phyloP scores from a whole-genome alignment of 176 grass and related monocot species.

The Thinopyrum elongatum region DNA sequence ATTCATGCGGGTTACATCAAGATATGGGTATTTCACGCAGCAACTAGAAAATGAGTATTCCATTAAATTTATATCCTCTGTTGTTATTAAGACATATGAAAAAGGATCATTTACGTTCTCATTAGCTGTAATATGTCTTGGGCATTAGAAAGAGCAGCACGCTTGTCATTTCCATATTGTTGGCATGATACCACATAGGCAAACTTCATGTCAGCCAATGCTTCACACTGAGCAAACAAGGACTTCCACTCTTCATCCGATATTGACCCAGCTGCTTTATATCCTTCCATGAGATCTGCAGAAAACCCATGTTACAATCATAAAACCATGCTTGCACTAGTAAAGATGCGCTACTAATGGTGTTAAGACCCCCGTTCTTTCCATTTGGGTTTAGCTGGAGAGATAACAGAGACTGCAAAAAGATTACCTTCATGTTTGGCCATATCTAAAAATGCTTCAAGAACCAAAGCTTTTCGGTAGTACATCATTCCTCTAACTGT shows the following conservation, averaged over 20 bases:
- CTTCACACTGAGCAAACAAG: slow-evolving; percentile 74
- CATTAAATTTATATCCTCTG: not conserved
- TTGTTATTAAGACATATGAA: slow-evolving; percentile 12
- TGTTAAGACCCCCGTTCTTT: not conserved
- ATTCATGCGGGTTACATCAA: not conserved
- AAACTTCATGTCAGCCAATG: slow-evolving; percentile 93
- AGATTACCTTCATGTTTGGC: slow-evolving; percentile 74
- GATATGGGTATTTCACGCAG: not conserved
- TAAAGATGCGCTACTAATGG: slow-evolving; percentile 1
- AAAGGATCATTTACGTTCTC: slow-evolving; percentile 60
- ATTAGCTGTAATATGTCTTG: slow-evolving; percentile 93
- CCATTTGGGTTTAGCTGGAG: slow-evolving; percentile 2
- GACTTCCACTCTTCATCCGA: slow-evolving; percentile 66
- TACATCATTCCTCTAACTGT: slow-evolving; percentile 99
- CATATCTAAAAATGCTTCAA: slow-evolving; percentile 97
- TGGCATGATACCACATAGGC: slow-evolving; percentile 95
- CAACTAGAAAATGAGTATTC: not conserved
- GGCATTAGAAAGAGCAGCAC: slow-evolving; percentile 66
- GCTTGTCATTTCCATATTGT: slow-evolving; percentile 95
- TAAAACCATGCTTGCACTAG: not conserved
- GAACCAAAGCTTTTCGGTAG: slow-evolving; percentile 87
- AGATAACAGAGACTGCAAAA: not conserved
- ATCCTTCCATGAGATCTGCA: slow-evolving; percentile 92
- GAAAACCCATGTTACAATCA: slow-evolving; percentile 16
- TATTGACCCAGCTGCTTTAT: slow-evolving; percentile 76